These are phyloP conservation scores for Schwanniomyces etchellsii DNA, from an alignment of 1,139 yeast genomes.

Conservation along the genomic window DNA sequence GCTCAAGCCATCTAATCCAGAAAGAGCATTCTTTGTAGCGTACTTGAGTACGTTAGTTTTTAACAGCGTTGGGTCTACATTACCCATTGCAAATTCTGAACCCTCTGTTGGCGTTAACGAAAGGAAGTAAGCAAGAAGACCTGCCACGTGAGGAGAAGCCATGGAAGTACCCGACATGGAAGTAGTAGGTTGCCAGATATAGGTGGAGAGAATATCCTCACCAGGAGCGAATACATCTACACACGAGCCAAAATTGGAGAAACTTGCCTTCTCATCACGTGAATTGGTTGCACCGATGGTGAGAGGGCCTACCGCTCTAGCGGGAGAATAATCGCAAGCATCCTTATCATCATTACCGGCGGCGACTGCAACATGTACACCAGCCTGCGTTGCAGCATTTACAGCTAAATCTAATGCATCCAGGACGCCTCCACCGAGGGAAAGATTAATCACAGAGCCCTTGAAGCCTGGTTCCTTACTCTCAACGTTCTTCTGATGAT, in stretches of 20 bases:
- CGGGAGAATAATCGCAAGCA: conserved; percentile 41
- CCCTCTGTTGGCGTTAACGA: conserved; percentile 35
- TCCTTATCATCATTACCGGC: conserved; percentile 42
- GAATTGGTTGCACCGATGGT: conserved; percentile 40
- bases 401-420: conserved; percentile 39
- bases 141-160: conserved; percentile 42
- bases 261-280: conserved; percentile 32
- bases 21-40: conserved; percentile 29
- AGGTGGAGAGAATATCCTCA: conserved; percentile 34
- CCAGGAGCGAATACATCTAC: conserved; percentile 45
- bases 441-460: conserved; percentile 42
- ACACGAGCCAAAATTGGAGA: conserved; percentile 41
- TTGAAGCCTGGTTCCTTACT: conserved; percentile 32
- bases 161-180: conserved; percentile 40
- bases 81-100: conserved; percentile 46
- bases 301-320: conserved; percentile 36
- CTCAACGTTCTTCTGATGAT: conserved; percentile 26
- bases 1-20: conserved; percentile 65
- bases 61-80: conserved; percentile 29
- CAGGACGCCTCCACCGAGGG: conserved; percentile 39
- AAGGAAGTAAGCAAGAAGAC: conserved; percentile 35
- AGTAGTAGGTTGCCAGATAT: conserved; percentile 28
- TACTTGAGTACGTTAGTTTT: conserved; percentile 31
- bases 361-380: conserved; percentile 40
- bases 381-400: conserved; percentile 37